Base-by-base conservation (phyloP, 331 rosid genomes). In the Quercus lobata region DNA sequence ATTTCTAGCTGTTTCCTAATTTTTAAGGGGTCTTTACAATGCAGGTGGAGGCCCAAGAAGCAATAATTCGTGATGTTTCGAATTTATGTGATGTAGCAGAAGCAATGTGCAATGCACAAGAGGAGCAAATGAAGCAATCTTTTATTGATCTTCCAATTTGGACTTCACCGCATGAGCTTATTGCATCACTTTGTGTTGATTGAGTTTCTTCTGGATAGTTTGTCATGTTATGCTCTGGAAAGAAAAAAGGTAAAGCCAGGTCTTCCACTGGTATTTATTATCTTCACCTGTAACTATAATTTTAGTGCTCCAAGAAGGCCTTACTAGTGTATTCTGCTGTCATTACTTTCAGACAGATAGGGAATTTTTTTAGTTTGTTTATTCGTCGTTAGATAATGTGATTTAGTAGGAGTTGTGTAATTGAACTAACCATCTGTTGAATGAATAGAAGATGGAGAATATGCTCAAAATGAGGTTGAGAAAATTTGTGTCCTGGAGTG, bases 31-130 rank as follows among this genome's bases (percentile, higher is more conserved):
- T 78, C 71, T 46, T 25, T 41, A 53, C 25, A 10, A 21, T 82
- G 73, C 86, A 96, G 99, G 98, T 85, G 25, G 99, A 93, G 81
- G 88, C 89, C 6, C 97, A 92, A 73, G 98, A 90, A 82, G 93
- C 91, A 12, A 80, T 96, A 16, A 88, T 93, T 75, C 79, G 46
- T 1, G 87, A 93, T 29, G 88, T 87, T 65, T 88, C 91, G 4
- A 85, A 79, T 74, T 82, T 96, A 53, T 96, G 99, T 17, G 92
- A 93, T 76, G 77, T 88, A 25, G 92, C 93, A 2, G 98, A 93
- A 80, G 88, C 88, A 24, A 72, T 90, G 78, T 91, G 91, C 65
- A 21, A 37, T n/a, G 80, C 80, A 22, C 85, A 89, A 65, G 93
- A 93, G 80, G 87, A 88, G 78, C 87, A 73, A 71, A 75, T 81